Evolutionary conservation across 2,329 filamentous ascomycete genomes (phyloP), one percentile per base, ranked within the genome.

Genomic region (Fusarium marasasianum): DNA sequence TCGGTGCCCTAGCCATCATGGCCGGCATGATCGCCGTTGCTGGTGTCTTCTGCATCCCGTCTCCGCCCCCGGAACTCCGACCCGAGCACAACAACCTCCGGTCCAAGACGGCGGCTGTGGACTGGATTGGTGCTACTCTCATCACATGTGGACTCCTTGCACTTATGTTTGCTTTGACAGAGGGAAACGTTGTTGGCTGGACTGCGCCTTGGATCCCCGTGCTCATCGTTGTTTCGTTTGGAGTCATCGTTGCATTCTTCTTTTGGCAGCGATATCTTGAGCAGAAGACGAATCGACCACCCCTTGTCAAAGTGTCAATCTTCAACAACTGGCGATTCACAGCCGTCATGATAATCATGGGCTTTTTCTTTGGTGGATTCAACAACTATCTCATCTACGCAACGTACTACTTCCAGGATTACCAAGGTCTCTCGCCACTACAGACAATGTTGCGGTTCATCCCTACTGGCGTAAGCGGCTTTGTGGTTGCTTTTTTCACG

Each of bases 131-230:
- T 8, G 91, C 89, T 1, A 83, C 86, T 0, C 83, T 93, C 45
- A 86, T 93, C 72, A 93, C 92, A 0, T 79, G 85, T 4, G 90
- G 89, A 0, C 84, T 93, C 8, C 81, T 93, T 14, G 86, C 89
- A 1, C 84, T 94, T 15, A 84, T 93, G 41, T 92, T 93, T 67
- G 89, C 91, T 1, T 83, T 94, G 35, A 92, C 91, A 0, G 88
- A 93, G 77, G 92, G 91, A 26, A 93, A 92, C 72, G 89, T 92
- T 0, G 88, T 91, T 4, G 91, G 92, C 10, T 94, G 92, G 92
- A 79, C 81, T 13, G 89, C 87, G 0, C 86, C 91, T 0, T 93
- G 90, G 87, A 85, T 93, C 10, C 86, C 89, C 1, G 83, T 85
- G 5, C 81, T 92, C 22, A 88, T 93, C 41, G 88, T 89, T 6